Percentiles rank a stretch among this genome's conserved stretches.
Evolutionary conservation across 768 basidiomycete genomes (phyloP).

Genomic region (Lentinula detonsa): DNA sequence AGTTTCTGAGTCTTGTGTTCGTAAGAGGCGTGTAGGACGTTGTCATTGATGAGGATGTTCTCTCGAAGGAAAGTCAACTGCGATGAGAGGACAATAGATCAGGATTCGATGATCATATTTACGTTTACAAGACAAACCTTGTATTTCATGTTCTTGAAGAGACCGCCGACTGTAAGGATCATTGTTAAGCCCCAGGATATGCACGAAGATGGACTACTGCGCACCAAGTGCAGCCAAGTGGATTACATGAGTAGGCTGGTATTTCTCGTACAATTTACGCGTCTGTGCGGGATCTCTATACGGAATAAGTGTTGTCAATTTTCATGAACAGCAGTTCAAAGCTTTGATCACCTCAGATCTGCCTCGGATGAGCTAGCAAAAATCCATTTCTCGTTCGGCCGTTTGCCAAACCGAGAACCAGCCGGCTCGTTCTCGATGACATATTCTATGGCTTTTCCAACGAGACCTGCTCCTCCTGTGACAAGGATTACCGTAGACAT

Average conservation of each 20-base stretch:
- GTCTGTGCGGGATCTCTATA: constrained; percentile 67
- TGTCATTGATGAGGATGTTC: constrained; percentile 94
- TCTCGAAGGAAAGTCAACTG: constrained; percentile 91
- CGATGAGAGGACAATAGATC: neutral
- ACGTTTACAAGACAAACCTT: constrained; percentile 44
- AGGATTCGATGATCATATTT: neutral
- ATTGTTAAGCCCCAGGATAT: constrained; percentile 2
- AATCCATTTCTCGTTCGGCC: constrained; percentile 77
- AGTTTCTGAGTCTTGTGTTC: constrained; percentile 65
- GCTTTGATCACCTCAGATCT: constrained; percentile 62
- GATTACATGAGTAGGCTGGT: constrained; percentile 94
- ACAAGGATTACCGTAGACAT: constrained; percentile 61
- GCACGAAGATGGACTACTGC: constrained; percentile 13
- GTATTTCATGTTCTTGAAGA: constrained; percentile 94
- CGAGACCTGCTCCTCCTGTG: constrained; percentile 82
- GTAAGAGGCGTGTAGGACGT: constrained; percentile 76
- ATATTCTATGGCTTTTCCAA: constrained; percentile 78
- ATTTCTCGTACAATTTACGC: constrained; percentile 73
- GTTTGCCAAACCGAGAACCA: constrained; percentile 75
- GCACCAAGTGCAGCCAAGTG: constrained; percentile 92
- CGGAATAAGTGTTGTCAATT: neutral
- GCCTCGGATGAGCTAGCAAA: constrained; percentile 76
- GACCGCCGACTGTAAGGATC: constrained; percentile 67
- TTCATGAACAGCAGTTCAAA: neutral
- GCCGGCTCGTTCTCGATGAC: constrained; percentile 73